Evolutionary conservation across 352 stramenopile species (phyloP).

Genomic region (Pythium rishiriense): DNA sequence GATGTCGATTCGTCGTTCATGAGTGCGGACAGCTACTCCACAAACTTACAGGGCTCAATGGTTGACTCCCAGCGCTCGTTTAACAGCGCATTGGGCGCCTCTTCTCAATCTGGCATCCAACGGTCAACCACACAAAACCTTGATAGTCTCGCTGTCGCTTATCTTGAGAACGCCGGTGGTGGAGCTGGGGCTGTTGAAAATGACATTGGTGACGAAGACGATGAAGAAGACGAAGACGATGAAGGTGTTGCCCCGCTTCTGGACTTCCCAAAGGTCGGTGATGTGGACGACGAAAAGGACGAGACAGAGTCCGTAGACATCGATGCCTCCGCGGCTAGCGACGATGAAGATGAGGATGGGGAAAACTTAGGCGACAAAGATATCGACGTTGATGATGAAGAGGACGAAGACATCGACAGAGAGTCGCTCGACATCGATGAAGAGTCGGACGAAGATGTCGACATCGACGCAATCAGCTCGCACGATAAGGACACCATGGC

Average conservation of each 20-base stretch:
- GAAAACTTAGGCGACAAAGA: constrained; percentile 32
- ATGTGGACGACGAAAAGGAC: constrained; percentile 17
- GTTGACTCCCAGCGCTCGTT: constrained; percentile 19
- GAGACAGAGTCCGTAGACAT: constrained; percentile 30
- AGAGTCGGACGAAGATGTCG: constrained; percentile 32
- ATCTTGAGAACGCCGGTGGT: constrained; percentile 34
- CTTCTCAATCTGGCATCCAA: neutral
- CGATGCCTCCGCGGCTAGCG: constrained; percentile 11
- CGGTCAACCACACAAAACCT: constrained; percentile 19
- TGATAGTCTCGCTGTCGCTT: constrained; percentile 28
- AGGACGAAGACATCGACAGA: constrained; percentile 20
- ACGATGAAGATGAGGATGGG: constrained; percentile 26
- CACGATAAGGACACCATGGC: constrained; percentile 16
- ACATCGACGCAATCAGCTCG: constrained; percentile 18
- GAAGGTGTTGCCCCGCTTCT: constrained; percentile 17
- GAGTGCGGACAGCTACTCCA: constrained; percentile 27
- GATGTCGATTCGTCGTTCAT: constrained; percentile 29
- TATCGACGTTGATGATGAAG: constrained; percentile 28
- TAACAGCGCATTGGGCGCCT: constrained; percentile 4
- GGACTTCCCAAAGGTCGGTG: constrained; percentile 21
- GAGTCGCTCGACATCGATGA: constrained; percentile 24
- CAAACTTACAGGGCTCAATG: constrained; percentile 8
- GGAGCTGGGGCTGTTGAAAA: constrained; percentile 20
- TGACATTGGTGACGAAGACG: constrained; percentile 31
- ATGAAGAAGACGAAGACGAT: constrained; percentile 29